Conservation (phyloP, 108 stramenopile genomes). For the Cyclostephanos invisitatus region DNA sequence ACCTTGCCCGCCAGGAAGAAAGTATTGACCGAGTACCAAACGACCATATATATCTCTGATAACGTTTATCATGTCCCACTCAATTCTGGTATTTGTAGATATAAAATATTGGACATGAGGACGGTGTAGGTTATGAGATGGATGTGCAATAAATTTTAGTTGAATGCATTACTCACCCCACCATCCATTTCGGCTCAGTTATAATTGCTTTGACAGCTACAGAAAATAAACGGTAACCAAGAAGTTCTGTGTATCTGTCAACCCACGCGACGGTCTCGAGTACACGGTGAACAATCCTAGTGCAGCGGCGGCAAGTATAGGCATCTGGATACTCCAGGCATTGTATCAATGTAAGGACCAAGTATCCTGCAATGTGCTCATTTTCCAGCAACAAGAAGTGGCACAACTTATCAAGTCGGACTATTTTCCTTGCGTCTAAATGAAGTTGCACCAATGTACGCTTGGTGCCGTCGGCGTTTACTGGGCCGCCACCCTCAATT, state of each 20-base stretch:
- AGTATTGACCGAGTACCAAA: constrained; percentile 77
- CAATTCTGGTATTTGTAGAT: constrained; percentile 29
- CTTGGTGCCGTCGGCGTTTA: constrained; percentile 76
- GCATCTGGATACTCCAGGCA: constrained; percentile 86
- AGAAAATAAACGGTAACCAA: constrained; percentile 74
- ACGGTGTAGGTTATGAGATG: background rate
- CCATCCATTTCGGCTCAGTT: constrained; percentile 92
- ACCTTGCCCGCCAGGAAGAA: constrained; percentile 88
- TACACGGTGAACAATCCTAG: constrained; percentile 85
- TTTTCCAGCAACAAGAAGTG: constrained; percentile 83
- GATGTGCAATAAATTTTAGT: background rate
- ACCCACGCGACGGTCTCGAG: constrained; percentile 84
- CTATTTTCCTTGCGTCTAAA: constrained; percentile 71
- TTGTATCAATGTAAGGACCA: constrained; percentile 71
- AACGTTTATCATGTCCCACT: constrained; percentile 92
- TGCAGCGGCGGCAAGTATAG: constrained; percentile 81
- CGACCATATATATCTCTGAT: constrained; percentile 87
- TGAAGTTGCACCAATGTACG: constrained; percentile 48
- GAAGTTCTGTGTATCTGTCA: constrained; percentile 74
- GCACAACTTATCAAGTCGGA: constrained; percentile 77
- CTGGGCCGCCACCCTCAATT: constrained; percentile 36
- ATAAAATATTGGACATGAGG: background rate
- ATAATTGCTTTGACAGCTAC: constrained; percentile 74
- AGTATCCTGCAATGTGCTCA: constrained; percentile 73
- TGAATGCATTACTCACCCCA: constrained; percentile 46